A percentile compares a stretch with the other conserved stretches of the same genome.
These are phyloP conservation scores for Amanita muscaria DNA, from an alignment of 768 basidiomycete genomes.

Conservation along the genomic window DNA sequence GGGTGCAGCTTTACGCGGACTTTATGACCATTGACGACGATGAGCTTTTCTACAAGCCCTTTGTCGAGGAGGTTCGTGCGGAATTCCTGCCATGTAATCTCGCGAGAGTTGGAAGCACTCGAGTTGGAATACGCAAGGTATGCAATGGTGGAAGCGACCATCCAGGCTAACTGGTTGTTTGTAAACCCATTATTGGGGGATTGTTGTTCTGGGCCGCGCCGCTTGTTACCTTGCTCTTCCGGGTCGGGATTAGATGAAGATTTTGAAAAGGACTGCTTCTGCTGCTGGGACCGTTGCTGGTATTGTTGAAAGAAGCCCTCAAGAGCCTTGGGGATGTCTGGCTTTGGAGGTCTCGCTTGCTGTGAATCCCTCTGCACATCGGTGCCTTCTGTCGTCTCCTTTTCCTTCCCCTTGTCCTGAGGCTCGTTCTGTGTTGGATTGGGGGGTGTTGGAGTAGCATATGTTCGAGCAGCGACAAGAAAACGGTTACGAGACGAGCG, in stretches of 20 bases:
- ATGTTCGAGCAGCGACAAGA: constrained; percentile 30
- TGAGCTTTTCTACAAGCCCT: constrained; percentile 88
- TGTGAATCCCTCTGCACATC: constrained; percentile 14
- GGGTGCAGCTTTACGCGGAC: constrained; percentile 92
- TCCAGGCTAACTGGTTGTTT: constrained; percentile 45
- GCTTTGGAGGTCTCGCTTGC: constrained; percentile 23
- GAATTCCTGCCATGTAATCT: constrained; percentile 99
- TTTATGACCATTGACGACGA: constrained; percentile 82
- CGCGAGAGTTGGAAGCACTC: constrained; percentile 50
- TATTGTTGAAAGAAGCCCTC: constrained; percentile 77
- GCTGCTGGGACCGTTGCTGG: constrained; percentile 34
- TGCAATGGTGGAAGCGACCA: constrained; percentile 46
- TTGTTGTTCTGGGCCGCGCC: constrained; percentile 23
- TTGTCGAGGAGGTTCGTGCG: constrained; percentile 94
- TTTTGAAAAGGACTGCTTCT: constrained; percentile 23
- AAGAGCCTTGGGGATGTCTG: constrained; percentile 53
- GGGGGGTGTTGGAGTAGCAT: constrained; percentile 34
- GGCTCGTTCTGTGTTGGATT: constrained; percentile 21
- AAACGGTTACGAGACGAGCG: constrained; percentile 26
- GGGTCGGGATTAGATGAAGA: constrained; percentile 24
- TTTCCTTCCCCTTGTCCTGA: constrained; percentile 26
- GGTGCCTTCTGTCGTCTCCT: background rate
- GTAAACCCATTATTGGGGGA: constrained; percentile 52
- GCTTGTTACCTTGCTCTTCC: constrained; percentile 27
- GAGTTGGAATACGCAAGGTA: constrained; percentile 61